Evolutionary conservation across 495 filamentous ascomycete species (phyloP).

Genomic region (Aspergillus saccharolyticus): DNA sequence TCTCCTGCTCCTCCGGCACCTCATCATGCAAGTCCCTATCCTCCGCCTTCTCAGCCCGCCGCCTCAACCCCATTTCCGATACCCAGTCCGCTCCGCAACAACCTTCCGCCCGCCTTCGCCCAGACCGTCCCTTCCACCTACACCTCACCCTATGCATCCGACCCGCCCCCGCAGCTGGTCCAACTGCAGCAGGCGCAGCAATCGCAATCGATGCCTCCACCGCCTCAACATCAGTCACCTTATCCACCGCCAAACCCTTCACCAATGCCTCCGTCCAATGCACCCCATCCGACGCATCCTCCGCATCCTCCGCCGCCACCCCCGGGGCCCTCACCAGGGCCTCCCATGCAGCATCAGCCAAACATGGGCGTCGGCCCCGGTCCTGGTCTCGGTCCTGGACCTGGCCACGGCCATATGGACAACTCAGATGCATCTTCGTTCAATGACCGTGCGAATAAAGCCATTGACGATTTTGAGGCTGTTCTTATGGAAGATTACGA

Average conservation of each 20-base stretch:
- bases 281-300: slow-evolving; percentile 27
- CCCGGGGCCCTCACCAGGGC: slow-evolving; percentile 20
- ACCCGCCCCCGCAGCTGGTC: slow-evolving; percentile 31
- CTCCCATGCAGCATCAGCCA: slow-evolving; percentile 23
- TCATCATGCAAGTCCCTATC: slow-evolving; percentile 19
- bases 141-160: slow-evolving; percentile 41
- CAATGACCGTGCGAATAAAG: slow-evolving; percentile 45
- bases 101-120: slow-evolving; percentile 41
- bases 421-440: slow-evolving; percentile 41
- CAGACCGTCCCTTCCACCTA: slow-evolving; percentile 37
- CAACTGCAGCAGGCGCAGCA: slow-evolving; percentile 32
- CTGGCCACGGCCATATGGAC: slow-evolving; percentile 41
- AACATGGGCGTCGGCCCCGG: slow-evolving; percentile 26
- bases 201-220: slow-evolving; percentile 22
- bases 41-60: slow-evolving; percentile 17
- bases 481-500: slow-evolving; percentile 47
- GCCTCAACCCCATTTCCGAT: slow-evolving; percentile 32
- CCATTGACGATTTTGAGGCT: slow-evolving; percentile 46
- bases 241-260: slow-evolving; percentile 27
- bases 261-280: slow-evolving; percentile 14
- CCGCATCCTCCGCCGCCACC: slow-evolving; percentile 17
- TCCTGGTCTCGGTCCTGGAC: slow-evolving; percentile 47
- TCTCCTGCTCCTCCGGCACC: slow-evolving; percentile 17
- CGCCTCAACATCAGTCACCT: slow-evolving; percentile 30
- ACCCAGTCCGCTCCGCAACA: slow-evolving; percentile 40